These are phyloP conservation scores for Termitomyces sp. DNA, from an alignment of 768 basidiomycete genomes.

Conservation along the genomic window DNA sequence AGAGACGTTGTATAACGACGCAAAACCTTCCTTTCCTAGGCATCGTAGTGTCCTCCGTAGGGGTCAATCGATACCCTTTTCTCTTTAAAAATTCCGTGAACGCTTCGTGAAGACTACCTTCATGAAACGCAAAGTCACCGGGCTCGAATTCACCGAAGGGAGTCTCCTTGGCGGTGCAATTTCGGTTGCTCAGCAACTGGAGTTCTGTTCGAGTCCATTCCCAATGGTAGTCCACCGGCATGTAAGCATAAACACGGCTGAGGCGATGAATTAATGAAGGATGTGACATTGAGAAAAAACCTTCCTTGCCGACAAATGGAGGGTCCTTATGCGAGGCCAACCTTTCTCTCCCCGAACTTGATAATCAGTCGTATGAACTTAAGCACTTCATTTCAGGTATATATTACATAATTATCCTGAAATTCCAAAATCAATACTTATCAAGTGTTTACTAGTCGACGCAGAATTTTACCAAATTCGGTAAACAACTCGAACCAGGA, in stretches of 20 bases:
- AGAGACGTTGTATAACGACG: slow-evolving; percentile 26
- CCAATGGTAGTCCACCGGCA: slow-evolving; percentile 15
- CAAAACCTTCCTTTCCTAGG: slow-evolving; percentile 23
- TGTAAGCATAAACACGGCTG: slow-evolving; percentile 9
- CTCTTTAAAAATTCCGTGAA: slow-evolving; percentile 17
- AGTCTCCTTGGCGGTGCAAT: not conserved
- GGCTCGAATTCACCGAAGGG: slow-evolving; percentile 15
- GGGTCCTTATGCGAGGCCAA: not conserved
- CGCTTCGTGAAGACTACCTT: slow-evolving; percentile 16
- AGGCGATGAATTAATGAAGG: not conserved
- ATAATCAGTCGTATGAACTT: too few species aligned
- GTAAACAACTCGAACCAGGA: not conserved
- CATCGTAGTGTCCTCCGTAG: slow-evolving; percentile 12
- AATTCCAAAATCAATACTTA: too few species aligned
- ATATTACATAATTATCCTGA: too few species aligned
- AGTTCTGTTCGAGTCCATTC: slow-evolving; percentile 11
- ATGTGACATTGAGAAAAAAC: not conserved
- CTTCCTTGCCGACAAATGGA: not conserved
- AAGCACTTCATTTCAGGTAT: too few species aligned
- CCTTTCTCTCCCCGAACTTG: not conserved
- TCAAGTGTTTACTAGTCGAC: too few species aligned
- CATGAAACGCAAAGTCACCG: slow-evolving; percentile 21
- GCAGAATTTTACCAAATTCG: too few species aligned
- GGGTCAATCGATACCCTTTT: slow-evolving; percentile 15
- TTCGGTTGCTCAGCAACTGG: not conserved